Conservation (phyloP, 768 basidiomycete genomes). For the Candolleomyces aberdarensis region DNA sequence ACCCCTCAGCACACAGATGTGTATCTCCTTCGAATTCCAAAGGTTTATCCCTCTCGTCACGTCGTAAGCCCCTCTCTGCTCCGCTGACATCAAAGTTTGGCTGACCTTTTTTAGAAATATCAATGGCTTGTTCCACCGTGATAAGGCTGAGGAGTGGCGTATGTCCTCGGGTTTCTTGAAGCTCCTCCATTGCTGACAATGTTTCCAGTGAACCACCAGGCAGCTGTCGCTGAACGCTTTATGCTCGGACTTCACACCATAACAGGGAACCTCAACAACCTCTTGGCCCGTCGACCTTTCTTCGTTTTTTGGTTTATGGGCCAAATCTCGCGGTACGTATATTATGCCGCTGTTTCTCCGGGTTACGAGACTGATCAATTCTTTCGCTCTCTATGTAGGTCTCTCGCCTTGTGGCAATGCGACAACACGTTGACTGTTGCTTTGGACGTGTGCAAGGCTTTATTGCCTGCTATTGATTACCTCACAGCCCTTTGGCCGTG, state of each 20-base stretch:
- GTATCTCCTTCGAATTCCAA: constrained; percentile 67
- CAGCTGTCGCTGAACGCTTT: constrained; percentile 53
- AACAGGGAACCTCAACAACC: constrained; percentile 50
- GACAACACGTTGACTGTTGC: constrained; percentile 58
- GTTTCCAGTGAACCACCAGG: constrained; percentile 56
- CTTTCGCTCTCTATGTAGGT: constrained; percentile 9
- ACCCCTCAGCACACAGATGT: constrained; percentile 57
- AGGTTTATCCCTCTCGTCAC: constrained; percentile 58
- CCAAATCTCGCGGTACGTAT: constrained; percentile 52
- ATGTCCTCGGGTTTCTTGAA: constrained; percentile 24
- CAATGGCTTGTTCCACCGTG: constrained; percentile 44
- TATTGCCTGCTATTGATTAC: constrained; percentile 62
- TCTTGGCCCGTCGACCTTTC: constrained; percentile 58
- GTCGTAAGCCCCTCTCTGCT: constrained; percentile 36
- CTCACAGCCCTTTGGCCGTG: constrained; percentile 65
- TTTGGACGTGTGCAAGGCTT: constrained; percentile 57
- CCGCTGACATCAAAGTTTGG: not conserved
- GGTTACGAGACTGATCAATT: constrained; percentile 18
- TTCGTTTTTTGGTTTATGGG: constrained; percentile 77
- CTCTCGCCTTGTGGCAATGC: constrained; percentile 56
- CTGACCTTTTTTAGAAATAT: constrained; percentile 26
- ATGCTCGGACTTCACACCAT: constrained; percentile 58
- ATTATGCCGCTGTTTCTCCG: constrained; percentile 1
- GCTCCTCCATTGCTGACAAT: constrained; percentile 1
- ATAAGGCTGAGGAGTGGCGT: constrained; percentile 69